A percentile compares a stretch with the other conserved stretches of the same genome.
Conservation (phyloP, 1,139 yeast genomes). For the Pichia sp. region DNA sequence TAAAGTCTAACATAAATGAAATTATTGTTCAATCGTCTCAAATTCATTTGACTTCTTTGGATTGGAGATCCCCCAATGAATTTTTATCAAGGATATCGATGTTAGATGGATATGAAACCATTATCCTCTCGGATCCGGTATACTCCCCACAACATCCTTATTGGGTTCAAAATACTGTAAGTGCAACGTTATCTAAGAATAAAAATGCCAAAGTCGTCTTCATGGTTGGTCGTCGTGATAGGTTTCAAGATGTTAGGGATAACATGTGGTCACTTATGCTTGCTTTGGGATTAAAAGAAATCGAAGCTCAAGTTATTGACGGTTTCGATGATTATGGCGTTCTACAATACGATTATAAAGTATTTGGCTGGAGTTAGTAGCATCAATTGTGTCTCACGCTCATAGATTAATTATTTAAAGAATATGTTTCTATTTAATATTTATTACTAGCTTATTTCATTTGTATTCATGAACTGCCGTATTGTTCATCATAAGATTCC, state of each 20-base stretch:
- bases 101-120: slow-evolving; percentile 40
- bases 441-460: too few species aligned
- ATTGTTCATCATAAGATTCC: slow-evolving; percentile 6
- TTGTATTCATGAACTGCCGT: too few species aligned
- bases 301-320: slow-evolving; percentile 37
- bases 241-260: slow-evolving; percentile 60
- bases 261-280: slow-evolving; percentile 50
- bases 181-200: slow-evolving; percentile 35
- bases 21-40: background rate
- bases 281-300: slow-evolving; percentile 29
- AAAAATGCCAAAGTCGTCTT: slow-evolving; percentile 41
- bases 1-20: background rate
- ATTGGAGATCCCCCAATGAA: slow-evolving; percentile 65
- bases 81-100: slow-evolving; percentile 25
- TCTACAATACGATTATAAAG: slow-evolving; percentile 54
- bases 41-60: slow-evolving; percentile 34
- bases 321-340: slow-evolving; percentile 89
- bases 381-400: too few species aligned
- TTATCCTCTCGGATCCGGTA: slow-evolving; percentile 80
- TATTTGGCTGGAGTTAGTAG: slow-evolving; percentile 31
- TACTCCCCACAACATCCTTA: slow-evolving; percentile 78
- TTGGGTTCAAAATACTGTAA: slow-evolving; percentile 59
- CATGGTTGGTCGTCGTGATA: slow-evolving; percentile 69
- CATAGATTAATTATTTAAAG: too few species aligned
- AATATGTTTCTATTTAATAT: too few species aligned